Evolutionary conservation across 2,329 filamentous ascomycete genomes (phyloP).

Genomic region (Dactylellina haptotyla): DNA sequence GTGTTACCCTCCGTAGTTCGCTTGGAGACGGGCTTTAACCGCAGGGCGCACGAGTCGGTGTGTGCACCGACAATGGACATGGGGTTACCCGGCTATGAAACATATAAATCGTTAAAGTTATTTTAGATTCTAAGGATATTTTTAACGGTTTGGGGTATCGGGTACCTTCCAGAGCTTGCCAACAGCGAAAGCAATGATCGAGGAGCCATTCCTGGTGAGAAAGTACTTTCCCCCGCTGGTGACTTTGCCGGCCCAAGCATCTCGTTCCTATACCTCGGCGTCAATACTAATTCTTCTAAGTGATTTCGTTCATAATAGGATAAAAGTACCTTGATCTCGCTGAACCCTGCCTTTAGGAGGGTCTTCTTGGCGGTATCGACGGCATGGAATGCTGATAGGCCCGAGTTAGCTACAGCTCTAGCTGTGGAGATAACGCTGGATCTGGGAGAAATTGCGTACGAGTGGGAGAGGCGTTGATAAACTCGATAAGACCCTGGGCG

Average conservation of each 20-base stretch:
- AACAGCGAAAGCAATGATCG: conserved; percentile 90
- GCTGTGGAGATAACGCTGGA: background rate
- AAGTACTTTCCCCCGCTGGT: conserved; percentile 94
- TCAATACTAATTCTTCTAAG: conserved; percentile 21
- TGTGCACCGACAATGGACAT: conserved; percentile 89
- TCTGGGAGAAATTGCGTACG: conserved; percentile 72
- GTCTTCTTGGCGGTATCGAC: conserved; percentile 80
- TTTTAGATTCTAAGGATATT: background rate
- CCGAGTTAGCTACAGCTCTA: conserved; percentile 1
- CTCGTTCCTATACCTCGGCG: conserved; percentile 72
- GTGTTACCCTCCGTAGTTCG: conserved; percentile 76
- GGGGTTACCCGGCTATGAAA: conserved; percentile 57
- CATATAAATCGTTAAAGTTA: conserved; percentile 7
- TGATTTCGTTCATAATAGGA: background rate
- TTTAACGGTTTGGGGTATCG: conserved; percentile 8
- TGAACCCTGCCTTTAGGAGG: conserved; percentile 84
- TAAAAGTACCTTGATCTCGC: conserved; percentile 74
- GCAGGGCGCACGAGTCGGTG: conserved; percentile 91
- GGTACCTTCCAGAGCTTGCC: conserved; percentile 81
- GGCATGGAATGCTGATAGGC: conserved; percentile 84
- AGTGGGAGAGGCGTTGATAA: conserved; percentile 82
- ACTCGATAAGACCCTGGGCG: conserved; percentile 58
- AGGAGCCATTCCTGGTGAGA: conserved; percentile 90
- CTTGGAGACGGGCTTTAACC: conserved; percentile 93
- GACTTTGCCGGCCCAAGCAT: conserved; percentile 83